Conservation (phyloP, 176 grass and related monocot species). For the Saccharum spontaneum region DNA sequence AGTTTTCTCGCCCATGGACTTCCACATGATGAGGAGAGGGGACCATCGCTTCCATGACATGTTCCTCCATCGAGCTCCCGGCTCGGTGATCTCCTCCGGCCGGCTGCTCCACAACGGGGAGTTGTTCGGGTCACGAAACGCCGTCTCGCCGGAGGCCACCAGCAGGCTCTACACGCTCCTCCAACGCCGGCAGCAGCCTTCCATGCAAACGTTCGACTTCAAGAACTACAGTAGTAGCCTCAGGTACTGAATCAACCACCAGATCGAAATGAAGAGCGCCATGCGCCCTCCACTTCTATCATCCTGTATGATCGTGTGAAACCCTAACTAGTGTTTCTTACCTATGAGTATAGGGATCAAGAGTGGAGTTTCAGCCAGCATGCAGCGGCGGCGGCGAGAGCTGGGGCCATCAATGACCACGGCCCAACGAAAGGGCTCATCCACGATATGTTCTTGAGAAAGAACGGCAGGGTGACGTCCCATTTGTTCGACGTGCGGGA, state of each 20-base stretch:
- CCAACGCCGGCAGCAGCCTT: constrained; percentile 41
- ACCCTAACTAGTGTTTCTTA: constrained; percentile 36
- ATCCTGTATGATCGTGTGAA: background rate
- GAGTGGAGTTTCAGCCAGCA: constrained; percentile 70
- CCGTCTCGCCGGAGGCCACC: constrained; percentile 30
- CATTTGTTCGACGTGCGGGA: constrained; percentile 58
- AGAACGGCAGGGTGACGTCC: constrained; percentile 53
- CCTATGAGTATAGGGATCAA: constrained; percentile 43
- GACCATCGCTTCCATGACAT: constrained; percentile 67
- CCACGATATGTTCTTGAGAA: constrained; percentile 72
- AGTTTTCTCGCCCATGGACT: constrained; percentile 88
- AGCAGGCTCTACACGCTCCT: constrained; percentile 51
- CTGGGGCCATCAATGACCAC: constrained; percentile 29
- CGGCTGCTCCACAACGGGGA: constrained; percentile 39
- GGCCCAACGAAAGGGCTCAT: constrained; percentile 56
- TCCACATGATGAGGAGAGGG: constrained; percentile 85
- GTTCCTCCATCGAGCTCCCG: constrained; percentile 58
- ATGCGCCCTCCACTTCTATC: background rate
- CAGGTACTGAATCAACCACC: constrained; percentile 40
- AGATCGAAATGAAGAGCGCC: background rate
- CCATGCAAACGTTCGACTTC: constrained; percentile 68
- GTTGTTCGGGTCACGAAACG: constrained; percentile 45
- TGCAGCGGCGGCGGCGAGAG: background rate
- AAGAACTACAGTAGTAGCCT: constrained; percentile 44
- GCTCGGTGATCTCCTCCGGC: constrained; percentile 30